Percentiles rank a stretch among this genome's conserved stretches.
Conservation (phyloP, 371 early-diverging fungal species). For the Mucor plumbeus region DNA sequence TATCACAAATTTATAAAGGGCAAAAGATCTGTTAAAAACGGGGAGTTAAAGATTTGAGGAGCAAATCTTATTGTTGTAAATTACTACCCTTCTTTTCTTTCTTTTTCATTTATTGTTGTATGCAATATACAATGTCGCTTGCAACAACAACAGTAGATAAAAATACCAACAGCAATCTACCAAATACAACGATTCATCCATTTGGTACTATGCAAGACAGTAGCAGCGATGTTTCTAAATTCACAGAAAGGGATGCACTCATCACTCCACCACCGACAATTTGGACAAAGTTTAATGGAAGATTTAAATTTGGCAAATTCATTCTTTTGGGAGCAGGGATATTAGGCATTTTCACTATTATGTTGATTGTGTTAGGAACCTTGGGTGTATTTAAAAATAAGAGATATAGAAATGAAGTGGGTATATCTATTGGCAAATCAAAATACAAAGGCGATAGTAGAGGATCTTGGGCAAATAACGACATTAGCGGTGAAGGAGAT, state of each 20-base stretch:
- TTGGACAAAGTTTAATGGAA: conserved; percentile 42
- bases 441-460: conserved; percentile 46
- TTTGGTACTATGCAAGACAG: conserved; percentile 25
- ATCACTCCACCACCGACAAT: conserved; percentile 39
- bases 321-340: conserved; percentile 33
- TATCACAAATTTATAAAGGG: conserved; percentile 3
- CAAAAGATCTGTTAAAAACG: neutral
- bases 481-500: conserved; percentile 48
- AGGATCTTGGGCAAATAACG: conserved; percentile 35
- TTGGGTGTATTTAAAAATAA: conserved; percentile 42
- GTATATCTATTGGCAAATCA: conserved; percentile 41
- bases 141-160: neutral
- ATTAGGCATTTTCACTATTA: conserved; percentile 32
- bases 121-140: neutral
- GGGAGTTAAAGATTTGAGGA: conserved; percentile 1
- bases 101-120: neutral
- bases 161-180: neutral
- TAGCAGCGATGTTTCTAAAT: conserved; percentile 12
- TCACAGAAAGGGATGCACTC: conserved; percentile 26
- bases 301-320: conserved; percentile 38
- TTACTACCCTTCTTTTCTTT: neutral
- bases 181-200: conserved; percentile 12
- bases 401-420: conserved; percentile 32
- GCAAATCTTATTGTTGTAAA: neutral
- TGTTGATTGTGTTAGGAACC: conserved; percentile 43